Evolutionary conservation across 768 basidiomycete species (phyloP).

Genomic region (Tylopilus balloui): DNA sequence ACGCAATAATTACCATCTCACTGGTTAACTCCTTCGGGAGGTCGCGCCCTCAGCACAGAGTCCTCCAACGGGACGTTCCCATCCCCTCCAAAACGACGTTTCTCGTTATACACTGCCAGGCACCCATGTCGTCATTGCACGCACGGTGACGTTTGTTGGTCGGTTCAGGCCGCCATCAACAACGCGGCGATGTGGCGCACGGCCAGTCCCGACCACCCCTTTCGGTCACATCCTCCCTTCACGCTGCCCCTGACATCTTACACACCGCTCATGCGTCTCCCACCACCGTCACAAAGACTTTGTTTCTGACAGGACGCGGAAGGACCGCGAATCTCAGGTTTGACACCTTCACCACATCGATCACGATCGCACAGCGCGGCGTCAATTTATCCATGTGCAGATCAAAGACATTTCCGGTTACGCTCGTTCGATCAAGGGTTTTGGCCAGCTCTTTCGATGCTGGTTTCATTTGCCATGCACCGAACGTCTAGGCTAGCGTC

Average conservation of each 20-base stretch:
- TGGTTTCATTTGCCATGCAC: slow-evolving; percentile 1
- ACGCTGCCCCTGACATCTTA: too few relatives aligned
- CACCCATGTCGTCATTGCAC: slow-evolving; percentile 17
- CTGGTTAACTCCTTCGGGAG: neutral
- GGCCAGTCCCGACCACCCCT: slow-evolving; percentile 3
- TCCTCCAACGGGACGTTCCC: neutral
- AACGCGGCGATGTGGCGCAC: slow-evolving; percentile 20
- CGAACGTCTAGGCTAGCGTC: neutral
- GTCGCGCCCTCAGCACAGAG: neutral
- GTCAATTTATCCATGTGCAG: slow-evolving; percentile 10
- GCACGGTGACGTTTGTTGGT: slow-evolving; percentile 5
- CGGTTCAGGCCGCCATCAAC: slow-evolving; percentile 8
- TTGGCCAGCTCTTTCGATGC: neutral
- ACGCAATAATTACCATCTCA: slow-evolving; percentile 3
- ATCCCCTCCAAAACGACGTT: too few relatives aligned
- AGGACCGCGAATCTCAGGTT: neutral
- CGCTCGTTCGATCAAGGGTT: slow-evolving; percentile 2
- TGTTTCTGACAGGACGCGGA: slow-evolving; percentile 1
- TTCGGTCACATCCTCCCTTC: neutral
- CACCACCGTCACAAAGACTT: neutral
- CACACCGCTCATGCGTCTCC: too few relatives aligned
- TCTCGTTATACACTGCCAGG: slow-evolving; percentile 5
- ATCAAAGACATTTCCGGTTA: slow-evolving; percentile 10
- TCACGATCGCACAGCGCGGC: slow-evolving; percentile 20
- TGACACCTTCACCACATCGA: slow-evolving; percentile 13